phyloP scores from a whole-genome alignment of 2,329 filamentous ascomycete genomes.

The Trichoderma atrobrunneum region DNA sequence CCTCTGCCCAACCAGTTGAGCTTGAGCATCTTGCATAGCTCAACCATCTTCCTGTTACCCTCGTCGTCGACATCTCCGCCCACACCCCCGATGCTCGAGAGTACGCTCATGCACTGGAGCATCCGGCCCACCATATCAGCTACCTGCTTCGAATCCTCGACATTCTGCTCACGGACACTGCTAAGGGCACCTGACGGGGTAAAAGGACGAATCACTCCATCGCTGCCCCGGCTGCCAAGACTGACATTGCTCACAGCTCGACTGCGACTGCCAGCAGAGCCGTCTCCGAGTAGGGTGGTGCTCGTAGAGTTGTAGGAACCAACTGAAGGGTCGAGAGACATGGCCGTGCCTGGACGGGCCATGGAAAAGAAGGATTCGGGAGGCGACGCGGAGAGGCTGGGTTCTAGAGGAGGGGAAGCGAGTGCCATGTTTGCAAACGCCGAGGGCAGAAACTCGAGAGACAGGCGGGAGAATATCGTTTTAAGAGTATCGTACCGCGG shows the following conservation, averaged over 20 bases:
- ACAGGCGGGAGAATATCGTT: slow-evolving; percentile 83
- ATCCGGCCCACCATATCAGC: slow-evolving; percentile 94
- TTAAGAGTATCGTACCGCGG: slow-evolving; percentile 87
- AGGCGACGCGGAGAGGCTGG: slow-evolving; percentile 51
- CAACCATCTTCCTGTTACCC: slow-evolving; percentile 73
- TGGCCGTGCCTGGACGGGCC: slow-evolving; percentile 67
- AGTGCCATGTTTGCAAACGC: slow-evolving; percentile 51
- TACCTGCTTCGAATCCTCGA: slow-evolving; percentile 71
- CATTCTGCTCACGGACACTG: slow-evolving; percentile 55
- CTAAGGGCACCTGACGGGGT: slow-evolving; percentile 44
- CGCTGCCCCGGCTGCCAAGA: slow-evolving; percentile 53
- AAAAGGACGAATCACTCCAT: slow-evolving; percentile 45
- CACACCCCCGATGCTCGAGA: slow-evolving; percentile 67
- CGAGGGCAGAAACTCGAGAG: slow-evolving; percentile 70
- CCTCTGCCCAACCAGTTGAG: slow-evolving; percentile 95
- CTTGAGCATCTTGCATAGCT: slow-evolving; percentile 83
- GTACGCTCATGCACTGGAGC: slow-evolving; percentile 91
- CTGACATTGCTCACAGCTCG: slow-evolving; percentile 85
- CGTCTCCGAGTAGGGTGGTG: slow-evolving; percentile 73
- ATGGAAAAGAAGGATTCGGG: slow-evolving; percentile 46
- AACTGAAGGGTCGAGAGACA: slow-evolving; percentile 70
- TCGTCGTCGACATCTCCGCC: slow-evolving; percentile 63
- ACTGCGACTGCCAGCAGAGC: slow-evolving; percentile 59
- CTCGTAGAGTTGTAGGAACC: slow-evolving; percentile 77
- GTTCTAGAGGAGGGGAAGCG: slow-evolving; percentile 51